Base-by-base conservation (phyloP, 371 early-diverging fungal genomes). In the Blakeslea trispora region DNA sequence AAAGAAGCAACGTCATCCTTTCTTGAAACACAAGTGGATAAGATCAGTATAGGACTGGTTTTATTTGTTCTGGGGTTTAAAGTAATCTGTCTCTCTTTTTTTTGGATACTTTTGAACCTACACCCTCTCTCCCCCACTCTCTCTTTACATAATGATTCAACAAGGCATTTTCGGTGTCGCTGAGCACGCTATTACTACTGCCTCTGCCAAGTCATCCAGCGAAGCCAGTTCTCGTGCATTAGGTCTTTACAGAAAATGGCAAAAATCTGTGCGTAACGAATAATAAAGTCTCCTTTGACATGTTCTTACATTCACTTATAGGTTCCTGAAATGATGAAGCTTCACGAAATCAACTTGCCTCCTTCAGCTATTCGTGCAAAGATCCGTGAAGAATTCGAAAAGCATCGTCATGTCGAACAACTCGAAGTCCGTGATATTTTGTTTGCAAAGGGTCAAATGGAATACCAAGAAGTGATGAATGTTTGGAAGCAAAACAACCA, bases 401-500 rank as follows among this genome's bases (percentile, higher is more conserved):
- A 89, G 63, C 82, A 94, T 67, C 89, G 93, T 51, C 77, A 81
- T 68, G 91, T 96, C 50, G 79, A 82, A 18, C 90, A 97, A 71
- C 73, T 91, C 39, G 75, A 79, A 41, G 81, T 87, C 15, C 86
- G 93, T 64, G 95, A 98, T 66, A 78, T 94, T 53, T 79, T 96
- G 59, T 69, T 92, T 50, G 84, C 90, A 69, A 97, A 91, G 79
- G 94, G 98, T 32, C 83, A 87, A 49, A 82, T 83, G 68, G 97
- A 97, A 66, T 88, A 83, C 56, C 91, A 94, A 69, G 98, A 98
- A 78, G 94, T 95, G 9, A 76, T 94, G 77, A 95, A 97, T 62
- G 81, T 88, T 46, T 98, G 98, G 98, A 98, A 96, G 80, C 93
- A 94, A 78, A 84, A 81, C 62, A 88, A 89, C 55, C 96, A 96